Conservation (phyloP, 1,284 basidiomycete species). For the Amylostereum areolatum region DNA sequence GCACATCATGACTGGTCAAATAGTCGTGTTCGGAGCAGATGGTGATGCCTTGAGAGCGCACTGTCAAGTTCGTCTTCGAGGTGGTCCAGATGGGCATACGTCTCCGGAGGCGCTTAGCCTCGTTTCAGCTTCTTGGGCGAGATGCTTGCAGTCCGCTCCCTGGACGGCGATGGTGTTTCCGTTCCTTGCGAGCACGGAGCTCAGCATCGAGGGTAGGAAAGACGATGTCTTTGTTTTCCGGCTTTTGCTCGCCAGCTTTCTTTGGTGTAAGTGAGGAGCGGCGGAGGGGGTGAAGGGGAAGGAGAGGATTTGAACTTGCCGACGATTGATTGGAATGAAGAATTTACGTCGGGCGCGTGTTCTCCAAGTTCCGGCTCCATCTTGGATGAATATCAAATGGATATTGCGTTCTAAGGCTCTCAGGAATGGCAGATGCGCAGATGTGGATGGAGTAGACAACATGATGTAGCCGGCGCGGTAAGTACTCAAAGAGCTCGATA, state of each 20-base stretch:
- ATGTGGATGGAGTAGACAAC: not conserved
- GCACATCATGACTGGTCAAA: constrained; percentile 51
- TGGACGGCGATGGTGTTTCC: not conserved
- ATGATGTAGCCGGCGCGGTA: no score
- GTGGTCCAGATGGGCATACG: constrained; percentile 41
- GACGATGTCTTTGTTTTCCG: not conserved
- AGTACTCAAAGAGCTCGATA: no score
- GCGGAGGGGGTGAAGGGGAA: not conserved
- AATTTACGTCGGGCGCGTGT: not conserved
- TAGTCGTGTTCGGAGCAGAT: constrained; percentile 1
- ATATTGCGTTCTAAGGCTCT: not conserved
- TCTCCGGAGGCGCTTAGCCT: constrained; percentile 39
- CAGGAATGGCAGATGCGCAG: not conserved
- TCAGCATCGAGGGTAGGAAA: not conserved
- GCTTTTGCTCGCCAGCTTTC: not conserved
- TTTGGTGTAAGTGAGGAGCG: not conserved
- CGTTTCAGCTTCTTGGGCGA: constrained; percentile 27
- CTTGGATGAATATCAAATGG: not conserved
- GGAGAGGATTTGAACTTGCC: no score
- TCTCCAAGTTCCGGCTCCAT: not conserved
- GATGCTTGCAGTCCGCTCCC: no score
- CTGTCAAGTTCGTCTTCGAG: constrained; percentile 37
- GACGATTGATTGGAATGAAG: no score
- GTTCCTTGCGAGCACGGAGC: not conserved
- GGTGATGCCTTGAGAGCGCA: constrained; percentile 17